Evolutionary conservation across 495 filamentous ascomycete species (phyloP), one percentile per base, ranked within the genome.

Genomic region (Xylaria curta): DNA sequence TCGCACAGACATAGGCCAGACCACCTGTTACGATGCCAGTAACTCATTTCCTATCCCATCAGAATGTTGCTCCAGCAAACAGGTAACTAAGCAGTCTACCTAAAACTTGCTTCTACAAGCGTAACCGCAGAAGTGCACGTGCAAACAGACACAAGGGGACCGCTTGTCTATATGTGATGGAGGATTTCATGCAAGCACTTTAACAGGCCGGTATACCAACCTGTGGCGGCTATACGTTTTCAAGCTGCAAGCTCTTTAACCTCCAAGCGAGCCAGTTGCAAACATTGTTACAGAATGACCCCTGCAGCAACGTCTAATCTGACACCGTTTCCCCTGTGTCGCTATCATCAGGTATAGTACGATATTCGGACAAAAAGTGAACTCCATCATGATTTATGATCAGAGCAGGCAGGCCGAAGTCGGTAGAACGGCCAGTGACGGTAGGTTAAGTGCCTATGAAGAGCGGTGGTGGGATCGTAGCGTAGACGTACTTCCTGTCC

Each of bases 251-350:
- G 17, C 58, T 38, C 58, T 60, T 60, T 60, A 36, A 60, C 28
- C 33, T 8, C 19, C 33, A 60, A 36, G 17, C 58, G 58, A 60
- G 58, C 58, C 33, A 31, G 58, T 60, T 60, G 33, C 58, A 13
- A 38, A 38, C 4, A 7, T 60, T n/a, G 58, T 60, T 60, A 60
- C 58, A 38, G 58, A 60, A 38, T 12, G 38, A 19, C 17, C 53
- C 58, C 33, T 60, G 58, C 58, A 60, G 31, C 58, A 31, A 60
- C 31, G 33, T 60, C 10, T 60, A 17, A 31, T 60, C 17, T 38
- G 33, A 21, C 31, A 21, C 17, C 26, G 15, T 31, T 31, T 40
- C 31, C 58, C 33, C 28, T 60, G 58, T 36, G 38, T 38, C 31
- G 40, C 8, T 60, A 38, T 28, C 28, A 56, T 56, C 53, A 56